These are phyloP conservation scores for Teratosphaeria destructans DNA, from an alignment of 2,329 filamentous ascomycete species.

Conservation along the genomic window DNA sequence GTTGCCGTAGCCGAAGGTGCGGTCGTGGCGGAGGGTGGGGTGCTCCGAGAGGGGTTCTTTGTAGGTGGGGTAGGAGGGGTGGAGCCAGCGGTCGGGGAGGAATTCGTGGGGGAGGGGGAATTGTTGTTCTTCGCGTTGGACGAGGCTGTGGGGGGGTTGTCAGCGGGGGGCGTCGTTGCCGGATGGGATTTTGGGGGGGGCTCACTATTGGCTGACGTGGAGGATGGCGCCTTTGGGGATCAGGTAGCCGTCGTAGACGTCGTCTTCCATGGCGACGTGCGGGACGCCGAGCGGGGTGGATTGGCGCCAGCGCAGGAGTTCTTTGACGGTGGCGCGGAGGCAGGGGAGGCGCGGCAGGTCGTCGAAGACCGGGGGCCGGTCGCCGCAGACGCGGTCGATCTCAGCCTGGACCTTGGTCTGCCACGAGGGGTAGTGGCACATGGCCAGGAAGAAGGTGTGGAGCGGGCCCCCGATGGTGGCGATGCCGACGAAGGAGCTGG, in stretches of 20 bases:
- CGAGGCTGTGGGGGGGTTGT: conserved; percentile 14
- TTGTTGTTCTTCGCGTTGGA: conserved; percentile 19
- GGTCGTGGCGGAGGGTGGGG: conserved; percentile 24
- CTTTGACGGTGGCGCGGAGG: conserved; percentile 25
- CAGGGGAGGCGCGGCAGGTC: conserved; percentile 25
- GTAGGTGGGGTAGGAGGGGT: conserved; percentile 25
- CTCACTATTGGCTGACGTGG: conserved; percentile 27
- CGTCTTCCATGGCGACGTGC: conserved; percentile 26
- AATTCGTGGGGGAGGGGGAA: conserved; percentile 24
- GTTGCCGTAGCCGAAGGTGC: conserved; percentile 26
- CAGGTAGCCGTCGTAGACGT: conserved; percentile 28
- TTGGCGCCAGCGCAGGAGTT: conserved; percentile 25
- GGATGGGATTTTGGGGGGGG: background rate
- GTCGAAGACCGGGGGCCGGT: conserved; percentile 19
- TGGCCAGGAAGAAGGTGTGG: conserved; percentile 25
- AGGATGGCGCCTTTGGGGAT: conserved; percentile 28
- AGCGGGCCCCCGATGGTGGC: conserved; percentile 25
- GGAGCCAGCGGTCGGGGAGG: conserved; percentile 24
- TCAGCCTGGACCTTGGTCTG: conserved; percentile 21
- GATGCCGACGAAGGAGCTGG: conserved; percentile 25
- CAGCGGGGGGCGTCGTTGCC: conserved; percentile 1
- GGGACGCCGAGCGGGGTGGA: conserved; percentile 31
- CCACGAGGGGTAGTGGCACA: conserved; percentile 25
- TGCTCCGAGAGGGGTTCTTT: conserved; percentile 27
- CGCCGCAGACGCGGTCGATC: conserved; percentile 23